phyloP scores from a whole-genome alignment of 2,329 filamentous ascomycete genomes.

The Ophiostoma ulmi region DNA sequence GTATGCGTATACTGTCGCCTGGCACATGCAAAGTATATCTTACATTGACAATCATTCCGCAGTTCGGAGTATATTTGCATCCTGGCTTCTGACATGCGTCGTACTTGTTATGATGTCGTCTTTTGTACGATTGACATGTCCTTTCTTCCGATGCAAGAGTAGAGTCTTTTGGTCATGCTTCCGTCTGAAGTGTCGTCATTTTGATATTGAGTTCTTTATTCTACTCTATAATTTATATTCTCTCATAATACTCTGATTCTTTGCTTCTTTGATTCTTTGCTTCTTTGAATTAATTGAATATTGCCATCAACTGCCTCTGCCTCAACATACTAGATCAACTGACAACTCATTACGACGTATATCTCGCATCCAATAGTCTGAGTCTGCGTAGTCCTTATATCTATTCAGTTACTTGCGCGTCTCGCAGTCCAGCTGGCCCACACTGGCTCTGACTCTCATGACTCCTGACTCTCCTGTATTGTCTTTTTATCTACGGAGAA shows the following conservation, averaged over 20 bases:
- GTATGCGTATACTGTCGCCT: background rate
- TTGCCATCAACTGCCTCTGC: too few relatives aligned
- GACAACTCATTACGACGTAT: background rate
- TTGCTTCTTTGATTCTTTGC: background rate
- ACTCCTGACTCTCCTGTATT: slow-evolving; percentile 5
- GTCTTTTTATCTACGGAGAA: background rate
- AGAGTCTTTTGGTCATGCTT: too few relatives aligned
- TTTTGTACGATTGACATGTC: background rate
- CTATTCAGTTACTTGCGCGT: too few relatives aligned
- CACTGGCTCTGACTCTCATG: background rate
- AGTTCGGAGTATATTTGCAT: background rate
- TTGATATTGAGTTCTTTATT: too few relatives aligned
- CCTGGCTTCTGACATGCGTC: background rate
- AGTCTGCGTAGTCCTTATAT: too few relatives aligned
- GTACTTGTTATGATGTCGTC: background rate
- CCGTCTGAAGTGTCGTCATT: too few relatives aligned
- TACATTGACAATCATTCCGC: background rate
- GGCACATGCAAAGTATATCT: background rate
- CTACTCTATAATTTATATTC: too few relatives aligned
- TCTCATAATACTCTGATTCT: too few relatives aligned
- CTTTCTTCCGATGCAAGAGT: too few relatives aligned
- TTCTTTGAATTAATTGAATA: background rate
- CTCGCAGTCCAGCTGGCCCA: background rate
- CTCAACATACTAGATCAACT: too few relatives aligned
- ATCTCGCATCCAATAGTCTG: background rate